A percentile compares a stretch with the other conserved stretches of the same genome.
Conservation (phyloP, 495 filamentous ascomycete genomes). For the Xylaria sp. region DNA sequence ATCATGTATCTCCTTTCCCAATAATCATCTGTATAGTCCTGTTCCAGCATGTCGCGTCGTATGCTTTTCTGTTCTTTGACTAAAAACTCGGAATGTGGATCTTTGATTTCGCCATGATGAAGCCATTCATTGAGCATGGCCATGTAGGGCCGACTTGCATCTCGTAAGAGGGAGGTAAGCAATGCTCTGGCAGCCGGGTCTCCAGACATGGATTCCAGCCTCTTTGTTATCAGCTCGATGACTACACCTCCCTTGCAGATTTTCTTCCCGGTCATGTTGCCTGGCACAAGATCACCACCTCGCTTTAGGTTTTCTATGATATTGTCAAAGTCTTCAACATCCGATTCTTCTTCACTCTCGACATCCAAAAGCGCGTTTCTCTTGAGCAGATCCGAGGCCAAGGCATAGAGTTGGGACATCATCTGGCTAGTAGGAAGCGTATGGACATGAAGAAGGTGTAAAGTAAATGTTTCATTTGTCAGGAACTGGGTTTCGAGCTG, state of each 20-base stretch:
- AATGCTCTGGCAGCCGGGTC: slow-evolving; percentile 85
- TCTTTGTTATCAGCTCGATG: slow-evolving; percentile 80
- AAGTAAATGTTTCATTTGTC: slow-evolving; percentile 83
- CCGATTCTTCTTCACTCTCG: slow-evolving; percentile 81
- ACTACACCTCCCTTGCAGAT: slow-evolving; percentile 95
- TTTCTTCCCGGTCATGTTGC: slow-evolving; percentile 83
- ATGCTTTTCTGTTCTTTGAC: slow-evolving; percentile 97
- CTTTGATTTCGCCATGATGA: slow-evolving; percentile 92
- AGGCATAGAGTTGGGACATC: slow-evolving; percentile 82
- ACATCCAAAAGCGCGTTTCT: slow-evolving; percentile 88
- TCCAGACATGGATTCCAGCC: slow-evolving; percentile 86
- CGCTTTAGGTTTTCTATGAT: slow-evolving; percentile 87
- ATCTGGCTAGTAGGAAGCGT: slow-evolving; percentile 88
- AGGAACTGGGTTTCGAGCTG: slow-evolving; percentile 92
- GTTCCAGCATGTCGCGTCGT: slow-evolving; percentile 83
- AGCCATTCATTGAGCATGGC: slow-evolving; percentile 98
- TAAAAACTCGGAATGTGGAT: slow-evolving; percentile 92
- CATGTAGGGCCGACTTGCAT: slow-evolving; percentile 95
- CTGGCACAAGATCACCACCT: slow-evolving; percentile 76
- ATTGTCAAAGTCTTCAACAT: slow-evolving; percentile 74
- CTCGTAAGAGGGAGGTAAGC: slow-evolving; percentile 79
- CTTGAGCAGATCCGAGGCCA: slow-evolving; percentile 86
- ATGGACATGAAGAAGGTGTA: slow-evolving; percentile 91
- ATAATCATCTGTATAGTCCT: slow-evolving; percentile 98
- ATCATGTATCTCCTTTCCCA: slow-evolving; percentile 98